These are phyloP conservation scores for Kodamaea anthophila DNA, from an alignment of 1,139 yeast species.

Conservation along the genomic window DNA sequence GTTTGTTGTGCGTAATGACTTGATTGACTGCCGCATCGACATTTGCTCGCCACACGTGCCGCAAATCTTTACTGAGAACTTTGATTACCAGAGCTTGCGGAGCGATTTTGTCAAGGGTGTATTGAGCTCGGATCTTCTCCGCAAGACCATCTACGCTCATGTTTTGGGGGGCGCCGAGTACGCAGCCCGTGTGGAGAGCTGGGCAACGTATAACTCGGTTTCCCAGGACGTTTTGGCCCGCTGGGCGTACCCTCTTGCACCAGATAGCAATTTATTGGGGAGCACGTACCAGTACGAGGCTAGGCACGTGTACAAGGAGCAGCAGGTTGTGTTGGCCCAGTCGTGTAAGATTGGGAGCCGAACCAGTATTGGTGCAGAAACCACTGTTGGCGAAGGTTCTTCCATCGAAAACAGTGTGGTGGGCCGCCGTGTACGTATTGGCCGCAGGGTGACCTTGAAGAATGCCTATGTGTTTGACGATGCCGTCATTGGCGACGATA, in stretches of 20 bases:
- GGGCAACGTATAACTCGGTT: constrained; percentile 88
- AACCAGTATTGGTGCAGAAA: constrained; percentile 70
- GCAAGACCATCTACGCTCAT: constrained; percentile 86
- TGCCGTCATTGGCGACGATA: constrained; percentile 62
- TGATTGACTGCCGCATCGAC: constrained; percentile 94
- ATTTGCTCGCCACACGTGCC: constrained; percentile 94
- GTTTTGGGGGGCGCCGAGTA: constrained; percentile 60
- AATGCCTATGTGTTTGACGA: constrained; percentile 88
- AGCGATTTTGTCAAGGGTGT: constrained; percentile 88
- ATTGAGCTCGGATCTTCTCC: constrained; percentile 80
- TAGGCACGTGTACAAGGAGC: constrained; percentile 81
- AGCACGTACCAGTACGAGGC: constrained; percentile 74
- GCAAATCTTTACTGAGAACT: constrained; percentile 90
- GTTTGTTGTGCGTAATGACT: constrained; percentile 76
- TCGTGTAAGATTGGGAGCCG: constrained; percentile 77
- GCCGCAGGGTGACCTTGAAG: constrained; percentile 61
- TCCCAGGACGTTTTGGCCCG: constrained; percentile 88
- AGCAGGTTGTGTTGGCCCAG: constrained; percentile 80
- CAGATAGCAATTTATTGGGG: constrained; percentile 72
- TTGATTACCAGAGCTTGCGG: constrained; percentile 85
- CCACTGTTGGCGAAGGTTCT: constrained; percentile 59
- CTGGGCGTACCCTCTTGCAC: constrained; percentile 88
- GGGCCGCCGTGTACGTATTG: constrained; percentile 82
- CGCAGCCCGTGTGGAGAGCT: constrained; percentile 90
- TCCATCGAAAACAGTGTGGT: constrained; percentile 60